Evolutionary conservation across 169 alveolate genomes (phyloP).

Genomic region (Eimeria maxima): DNA sequence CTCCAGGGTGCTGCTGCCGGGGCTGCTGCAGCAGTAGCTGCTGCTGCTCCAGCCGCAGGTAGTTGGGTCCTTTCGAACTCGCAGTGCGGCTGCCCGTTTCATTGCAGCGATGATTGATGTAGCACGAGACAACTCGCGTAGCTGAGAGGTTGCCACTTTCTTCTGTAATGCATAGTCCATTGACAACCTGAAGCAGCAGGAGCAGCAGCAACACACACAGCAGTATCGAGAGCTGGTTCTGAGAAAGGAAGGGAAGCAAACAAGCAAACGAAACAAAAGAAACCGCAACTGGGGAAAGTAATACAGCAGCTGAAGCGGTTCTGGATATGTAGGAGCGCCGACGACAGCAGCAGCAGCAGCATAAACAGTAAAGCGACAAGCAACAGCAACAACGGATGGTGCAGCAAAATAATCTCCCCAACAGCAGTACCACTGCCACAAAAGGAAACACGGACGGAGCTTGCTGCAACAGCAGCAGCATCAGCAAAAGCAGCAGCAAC

Average conservation of each 20-base stretch:
- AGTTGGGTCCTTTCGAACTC: conserved; percentile 7
- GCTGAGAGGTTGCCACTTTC: conserved; percentile 37
- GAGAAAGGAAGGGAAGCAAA: background rate
- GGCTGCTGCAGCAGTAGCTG: background rate
- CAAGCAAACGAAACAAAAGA: background rate
- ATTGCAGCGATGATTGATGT: background rate
- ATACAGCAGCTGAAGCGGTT: too few species aligned
- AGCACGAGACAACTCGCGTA: conserved; percentile 11
- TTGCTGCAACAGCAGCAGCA: too few species aligned
- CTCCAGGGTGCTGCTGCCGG: too few species aligned
- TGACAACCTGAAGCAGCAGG: conserved; percentile 41
- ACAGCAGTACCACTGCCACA: too few species aligned
- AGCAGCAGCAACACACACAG: background rate
- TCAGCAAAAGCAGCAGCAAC: background rate
- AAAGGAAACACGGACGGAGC: too few species aligned
- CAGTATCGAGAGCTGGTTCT: background rate
- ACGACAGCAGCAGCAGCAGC: background rate
- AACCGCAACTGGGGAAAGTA: background rate
- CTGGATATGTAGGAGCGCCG: too few species aligned
- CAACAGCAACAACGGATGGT: background rate
- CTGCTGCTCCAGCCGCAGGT: background rate
- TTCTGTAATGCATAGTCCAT: conserved; percentile 14
- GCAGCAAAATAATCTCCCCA: too few species aligned
- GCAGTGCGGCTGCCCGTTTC: conserved; percentile 1
- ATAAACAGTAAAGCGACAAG: background rate